Conservation (phyloP, 305 asterid genomes). For the Caryopteris hybrid region DNA sequence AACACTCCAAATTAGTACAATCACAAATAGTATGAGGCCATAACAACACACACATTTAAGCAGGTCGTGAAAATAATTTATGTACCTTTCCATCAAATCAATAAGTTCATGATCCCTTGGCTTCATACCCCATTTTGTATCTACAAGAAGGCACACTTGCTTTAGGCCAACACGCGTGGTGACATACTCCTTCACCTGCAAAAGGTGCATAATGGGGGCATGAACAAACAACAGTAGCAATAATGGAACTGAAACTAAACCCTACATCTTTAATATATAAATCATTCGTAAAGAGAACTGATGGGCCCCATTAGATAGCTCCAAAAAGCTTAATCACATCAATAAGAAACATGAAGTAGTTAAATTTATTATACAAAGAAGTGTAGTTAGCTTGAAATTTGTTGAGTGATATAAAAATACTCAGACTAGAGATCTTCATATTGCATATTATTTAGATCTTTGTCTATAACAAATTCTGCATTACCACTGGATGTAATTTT, state of each 20-base stretch:
- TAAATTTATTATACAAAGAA: not conserved
- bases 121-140: slow-evolving; percentile 99
- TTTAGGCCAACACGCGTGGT: slow-evolving; percentile 64
- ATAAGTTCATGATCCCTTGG: slow-evolving; percentile 87
- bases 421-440: not conserved
- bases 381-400: not conserved
- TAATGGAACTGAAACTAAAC: slow-evolving; percentile 4
- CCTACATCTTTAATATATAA: slow-evolving; percentile 2
- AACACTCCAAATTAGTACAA: not conserved
- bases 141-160: slow-evolving; percentile 88
- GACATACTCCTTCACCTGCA: slow-evolving; percentile 97
- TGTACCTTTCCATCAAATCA: slow-evolving; percentile 93
- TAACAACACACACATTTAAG: not conserved
- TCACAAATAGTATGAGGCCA: not conserved
- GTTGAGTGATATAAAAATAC: not conserved
- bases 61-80: not conserved
- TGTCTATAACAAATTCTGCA: not conserved
- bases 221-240: slow-evolving; percentile 10
- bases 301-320: not conserved
- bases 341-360: not conserved
- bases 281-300: slow-evolving; percentile 1
- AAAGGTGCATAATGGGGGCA: slow-evolving; percentile 13
- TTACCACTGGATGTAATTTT: not conserved
- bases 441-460: not conserved
- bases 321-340: not conserved